Evolutionary conservation across 306 rosid species (phyloP), one percentile per base, ranked within the genome.

Genomic region (Calophaca sinica): DNA sequence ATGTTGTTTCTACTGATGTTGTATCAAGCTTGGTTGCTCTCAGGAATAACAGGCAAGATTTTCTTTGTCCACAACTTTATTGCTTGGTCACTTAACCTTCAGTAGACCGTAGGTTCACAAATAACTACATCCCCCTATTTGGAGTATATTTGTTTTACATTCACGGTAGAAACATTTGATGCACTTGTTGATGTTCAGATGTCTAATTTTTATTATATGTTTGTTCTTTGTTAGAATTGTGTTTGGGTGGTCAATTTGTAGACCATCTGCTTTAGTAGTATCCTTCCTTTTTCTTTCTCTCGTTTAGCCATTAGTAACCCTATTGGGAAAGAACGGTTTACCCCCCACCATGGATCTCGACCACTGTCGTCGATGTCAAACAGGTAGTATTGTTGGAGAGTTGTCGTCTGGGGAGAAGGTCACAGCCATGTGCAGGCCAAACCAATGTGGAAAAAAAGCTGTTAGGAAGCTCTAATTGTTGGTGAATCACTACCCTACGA

Each of bases 11-110:
- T 29, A 91, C 96, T 10, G 97, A 92, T 71, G 99, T 94, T 62
- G 99, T 94, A 68, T 81, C 96, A 70, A 90, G 96, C 83, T 89
- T 94, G 97, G 93, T 82, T 61, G 93, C 90, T 68, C 93, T 90
- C 39, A 92, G 79, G 80, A 92, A 92, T 69, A 74, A 89, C 76
- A 94, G 99, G 99, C 79, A 87, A 81, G 97, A 70, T 78, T 55
- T 36, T 60, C 45, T 70, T 60, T 61, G 14, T 53, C 39, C 60
- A 39, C 26, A 39, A 66, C 26, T 20, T 20, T 20, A 20, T 20
- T 20, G 26, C 66, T 46, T 69, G 35, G 38, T 38, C 41, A 74
- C 39, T 74, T 80, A 48, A 74, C 31, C 68, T 71, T 26, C 59
- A 11, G 70, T 38, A 44, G 33, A 33, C 3, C 44, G 20, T 13